Conservation (phyloP, 805 yeast genomes). For the Zygoascus ofunaensis region DNA sequence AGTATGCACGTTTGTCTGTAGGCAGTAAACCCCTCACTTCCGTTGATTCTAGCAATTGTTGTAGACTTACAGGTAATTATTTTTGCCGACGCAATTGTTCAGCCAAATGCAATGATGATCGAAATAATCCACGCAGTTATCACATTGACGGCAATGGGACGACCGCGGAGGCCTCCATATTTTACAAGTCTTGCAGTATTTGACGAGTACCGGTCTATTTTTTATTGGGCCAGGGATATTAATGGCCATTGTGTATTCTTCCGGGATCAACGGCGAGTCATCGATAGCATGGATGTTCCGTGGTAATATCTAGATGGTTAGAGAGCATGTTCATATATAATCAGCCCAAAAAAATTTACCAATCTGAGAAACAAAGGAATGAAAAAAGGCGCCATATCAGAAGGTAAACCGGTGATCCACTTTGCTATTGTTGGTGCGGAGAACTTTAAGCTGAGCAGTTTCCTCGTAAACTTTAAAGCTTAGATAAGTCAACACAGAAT, state of each 20-base stretch:
- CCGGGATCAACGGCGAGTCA: conserved; percentile 37
- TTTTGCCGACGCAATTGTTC: conserved; percentile 67
- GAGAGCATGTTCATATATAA: background rate
- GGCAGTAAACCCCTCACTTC: background rate
- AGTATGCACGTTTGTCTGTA: too few species aligned
- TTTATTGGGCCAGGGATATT: conserved; percentile 37
- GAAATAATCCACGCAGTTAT: conserved; percentile 50
- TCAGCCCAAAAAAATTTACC: background rate
- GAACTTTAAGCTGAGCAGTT: too few species aligned
- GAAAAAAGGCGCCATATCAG: too few species aligned
- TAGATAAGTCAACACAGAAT: too few species aligned
- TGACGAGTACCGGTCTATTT: conserved; percentile 34
- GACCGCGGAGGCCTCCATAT: conserved; percentile 73
- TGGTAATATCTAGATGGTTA: conserved; percentile 36
- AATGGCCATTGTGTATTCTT: conserved; percentile 46
- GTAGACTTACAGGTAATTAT: conserved; percentile 55
- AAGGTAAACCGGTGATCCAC: too few species aligned
- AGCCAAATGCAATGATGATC: conserved; percentile 72
- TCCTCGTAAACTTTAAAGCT: too few species aligned
- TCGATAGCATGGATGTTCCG: conserved; percentile 52
- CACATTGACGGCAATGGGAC: conserved; percentile 66
- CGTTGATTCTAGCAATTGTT: too few species aligned
- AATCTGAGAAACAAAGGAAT: too few species aligned
- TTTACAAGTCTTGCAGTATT: conserved; percentile 56
- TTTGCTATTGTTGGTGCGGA: too few species aligned